Conservation (phyloP, 306 rosid genomes). For the Carpinus viminea region DNA sequence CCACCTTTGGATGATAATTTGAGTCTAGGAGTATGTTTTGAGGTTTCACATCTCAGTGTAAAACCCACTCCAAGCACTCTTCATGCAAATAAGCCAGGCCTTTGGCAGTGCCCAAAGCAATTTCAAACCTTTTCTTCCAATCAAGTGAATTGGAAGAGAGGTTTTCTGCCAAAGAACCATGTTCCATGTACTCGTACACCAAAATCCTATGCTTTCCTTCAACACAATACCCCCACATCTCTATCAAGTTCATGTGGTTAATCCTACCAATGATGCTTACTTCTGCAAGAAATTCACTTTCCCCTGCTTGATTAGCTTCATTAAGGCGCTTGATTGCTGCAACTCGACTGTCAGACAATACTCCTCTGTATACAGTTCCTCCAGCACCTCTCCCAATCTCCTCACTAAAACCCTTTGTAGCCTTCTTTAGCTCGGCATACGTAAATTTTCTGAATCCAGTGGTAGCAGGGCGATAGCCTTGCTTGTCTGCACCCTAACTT, state of each 20-base stretch:
- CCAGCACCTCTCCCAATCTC: conserved; percentile 68
- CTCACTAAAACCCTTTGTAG: conserved; percentile 41
- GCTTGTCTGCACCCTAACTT: not conserved
- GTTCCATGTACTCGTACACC: conserved; percentile 41
- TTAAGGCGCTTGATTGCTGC: conserved; percentile 46
- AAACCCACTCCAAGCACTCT: conserved; percentile 63
- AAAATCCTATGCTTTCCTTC: conserved; percentile 38
- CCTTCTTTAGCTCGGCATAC: conserved; percentile 47
- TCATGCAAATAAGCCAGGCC: conserved; percentile 57
- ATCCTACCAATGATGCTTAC: conserved; percentile 32
- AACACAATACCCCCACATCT: conserved; percentile 46
- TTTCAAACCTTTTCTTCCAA: conserved; percentile 32
- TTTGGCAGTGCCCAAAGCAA: conserved; percentile 44
- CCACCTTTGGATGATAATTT: conserved; percentile 29
- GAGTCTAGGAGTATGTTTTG: conserved; percentile 36
- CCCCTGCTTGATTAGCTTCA: conserved; percentile 40
- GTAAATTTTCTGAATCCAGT: conserved; percentile 52
- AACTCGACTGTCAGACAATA: conserved; percentile 40
- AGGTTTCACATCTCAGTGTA: conserved; percentile 53
- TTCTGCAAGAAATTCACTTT: conserved; percentile 41
- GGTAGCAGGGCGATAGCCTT: conserved; percentile 32
- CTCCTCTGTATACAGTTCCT: conserved; percentile 60
- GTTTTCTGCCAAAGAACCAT: conserved; percentile 34
- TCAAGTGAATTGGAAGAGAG: conserved; percentile 22
- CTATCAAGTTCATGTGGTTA: conserved; percentile 44